Conservation (phyloP, 768 basidiomycete species). For the Lentinula sp. region DNA sequence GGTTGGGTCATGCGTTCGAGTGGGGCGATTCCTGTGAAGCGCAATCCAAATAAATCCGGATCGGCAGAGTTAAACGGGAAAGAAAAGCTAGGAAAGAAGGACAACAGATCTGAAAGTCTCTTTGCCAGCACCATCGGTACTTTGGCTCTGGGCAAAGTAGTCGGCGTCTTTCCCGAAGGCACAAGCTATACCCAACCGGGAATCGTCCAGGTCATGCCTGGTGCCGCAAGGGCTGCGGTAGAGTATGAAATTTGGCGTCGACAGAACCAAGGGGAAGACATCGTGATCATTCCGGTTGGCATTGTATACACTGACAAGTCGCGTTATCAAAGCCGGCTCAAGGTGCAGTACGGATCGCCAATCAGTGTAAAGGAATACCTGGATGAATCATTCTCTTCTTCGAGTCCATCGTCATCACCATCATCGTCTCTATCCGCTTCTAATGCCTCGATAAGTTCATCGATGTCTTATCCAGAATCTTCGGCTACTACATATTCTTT, state of each 20-base stretch:
- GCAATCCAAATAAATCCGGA: conserved; percentile 42
- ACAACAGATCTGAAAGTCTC: conserved; percentile 30
- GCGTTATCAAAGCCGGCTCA: conserved; percentile 48
- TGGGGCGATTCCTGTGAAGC: conserved; percentile 67
- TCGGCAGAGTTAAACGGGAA: background rate
- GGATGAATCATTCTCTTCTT: conserved; percentile 22
- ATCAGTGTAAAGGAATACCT: conserved; percentile 46
- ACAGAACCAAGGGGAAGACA: conserved; percentile 15
- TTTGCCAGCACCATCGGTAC: conserved; percentile 53
- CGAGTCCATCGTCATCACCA: conserved; percentile 39
- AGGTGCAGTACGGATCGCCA: conserved; percentile 48
- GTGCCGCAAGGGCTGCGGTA: conserved; percentile 66
- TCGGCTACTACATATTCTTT: conserved; percentile 16
- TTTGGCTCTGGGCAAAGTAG: conserved; percentile 44
- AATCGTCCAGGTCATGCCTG: conserved; percentile 50
- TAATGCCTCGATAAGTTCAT: background rate
- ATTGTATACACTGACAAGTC: conserved; percentile 70
- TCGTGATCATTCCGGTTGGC: conserved; percentile 55
- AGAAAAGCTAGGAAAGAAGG: background rate
- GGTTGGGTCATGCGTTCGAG: conserved; percentile 50
- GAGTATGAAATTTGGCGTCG: conserved; percentile 48
- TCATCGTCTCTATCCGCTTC: background rate
- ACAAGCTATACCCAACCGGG: conserved; percentile 43
- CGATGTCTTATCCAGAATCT: background rate
- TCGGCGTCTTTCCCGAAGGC: conserved; percentile 69